Conservation (phyloP, 352 stramenopile genomes). For the Saprolegnia parasitica region DNA sequence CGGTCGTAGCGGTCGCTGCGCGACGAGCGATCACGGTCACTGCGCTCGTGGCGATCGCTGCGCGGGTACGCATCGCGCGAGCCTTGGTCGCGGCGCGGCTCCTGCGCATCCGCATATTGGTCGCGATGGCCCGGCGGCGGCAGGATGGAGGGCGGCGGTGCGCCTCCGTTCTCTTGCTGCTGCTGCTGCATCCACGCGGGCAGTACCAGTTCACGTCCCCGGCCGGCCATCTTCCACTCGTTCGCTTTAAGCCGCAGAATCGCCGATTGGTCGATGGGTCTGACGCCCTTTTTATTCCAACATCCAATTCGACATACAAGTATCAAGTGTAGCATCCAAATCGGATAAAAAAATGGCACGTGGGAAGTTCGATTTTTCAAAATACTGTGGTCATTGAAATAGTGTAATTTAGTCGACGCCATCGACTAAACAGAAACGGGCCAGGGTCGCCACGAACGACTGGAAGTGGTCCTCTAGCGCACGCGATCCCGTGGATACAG, state of each 20-base stretch:
- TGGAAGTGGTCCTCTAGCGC: too few species aligned
- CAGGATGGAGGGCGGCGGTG: slow-evolving; percentile 6
- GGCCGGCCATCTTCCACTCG: slow-evolving; percentile 35
- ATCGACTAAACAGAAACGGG: too few species aligned
- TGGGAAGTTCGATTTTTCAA: neutral
- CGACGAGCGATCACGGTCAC: slow-evolving; percentile 36
- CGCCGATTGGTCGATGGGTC: slow-evolving; percentile 3
- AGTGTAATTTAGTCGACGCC: neutral
- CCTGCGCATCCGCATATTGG: slow-evolving; percentile 8
- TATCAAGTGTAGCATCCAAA: slow-evolving; percentile 1
- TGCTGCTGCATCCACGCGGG: slow-evolving; percentile 87
- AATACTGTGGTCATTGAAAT: neutral
- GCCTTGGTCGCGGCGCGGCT: slow-evolving; percentile 10
- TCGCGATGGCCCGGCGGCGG: slow-evolving; percentile 13
- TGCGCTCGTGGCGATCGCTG: slow-evolving; percentile 35
- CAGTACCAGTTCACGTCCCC: slow-evolving; percentile 77
- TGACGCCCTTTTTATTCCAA: neutral
- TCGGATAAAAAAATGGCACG: slow-evolving; percentile 3
- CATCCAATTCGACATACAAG: neutral
- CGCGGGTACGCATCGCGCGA: slow-evolving; percentile 17
- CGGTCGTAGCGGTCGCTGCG: slow-evolving; percentile 34
- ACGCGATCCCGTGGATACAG: too few species aligned
- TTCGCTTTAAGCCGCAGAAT: slow-evolving; percentile 9
- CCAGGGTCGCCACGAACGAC: too few species aligned
- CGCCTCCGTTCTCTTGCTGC: slow-evolving; percentile 41